phyloP scores from a whole-genome alignment of 2,329 filamentous ascomycete genomes.

The Apiospora rasikravindrae region DNA sequence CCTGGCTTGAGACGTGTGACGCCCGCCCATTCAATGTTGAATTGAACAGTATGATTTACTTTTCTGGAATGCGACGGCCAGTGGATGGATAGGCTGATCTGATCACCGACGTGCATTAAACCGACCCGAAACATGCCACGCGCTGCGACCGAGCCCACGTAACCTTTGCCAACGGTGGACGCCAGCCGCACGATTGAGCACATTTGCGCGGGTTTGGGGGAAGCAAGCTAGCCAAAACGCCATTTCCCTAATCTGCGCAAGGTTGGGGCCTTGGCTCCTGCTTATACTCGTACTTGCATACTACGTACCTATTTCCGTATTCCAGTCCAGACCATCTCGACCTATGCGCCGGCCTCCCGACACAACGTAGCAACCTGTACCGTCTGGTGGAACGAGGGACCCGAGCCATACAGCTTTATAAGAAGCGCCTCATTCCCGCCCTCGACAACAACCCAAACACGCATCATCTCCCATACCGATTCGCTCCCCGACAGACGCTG shows the following conservation, averaged over 20 bases:
- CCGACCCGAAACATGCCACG: constrained; percentile 7
- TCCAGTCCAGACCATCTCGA: neutral
- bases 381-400: neutral
- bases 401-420: neutral
- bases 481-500: neutral
- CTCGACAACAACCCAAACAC: neutral
- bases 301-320: neutral
- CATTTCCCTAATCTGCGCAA: neutral
- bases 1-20: constrained; percentile 15
- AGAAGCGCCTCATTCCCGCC: neutral
- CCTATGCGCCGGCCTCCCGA: neutral
- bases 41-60: no score
- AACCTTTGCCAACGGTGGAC: neutral
- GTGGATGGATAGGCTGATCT: neutral
- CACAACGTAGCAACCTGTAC: neutral
- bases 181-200: constrained; percentile 38
- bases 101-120: neutral
- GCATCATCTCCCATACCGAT: neutral
- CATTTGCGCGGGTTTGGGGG: constrained; percentile 47
- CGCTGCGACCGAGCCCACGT: constrained; percentile 11
- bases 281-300: neutral
- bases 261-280: neutral
- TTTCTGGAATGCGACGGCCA: neutral
- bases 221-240: neutral
- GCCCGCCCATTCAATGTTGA: neutral